Evolutionary conservation across 2,329 filamentous ascomycete genomes (phyloP).

Genomic region (Aplosporella prunicola): DNA sequence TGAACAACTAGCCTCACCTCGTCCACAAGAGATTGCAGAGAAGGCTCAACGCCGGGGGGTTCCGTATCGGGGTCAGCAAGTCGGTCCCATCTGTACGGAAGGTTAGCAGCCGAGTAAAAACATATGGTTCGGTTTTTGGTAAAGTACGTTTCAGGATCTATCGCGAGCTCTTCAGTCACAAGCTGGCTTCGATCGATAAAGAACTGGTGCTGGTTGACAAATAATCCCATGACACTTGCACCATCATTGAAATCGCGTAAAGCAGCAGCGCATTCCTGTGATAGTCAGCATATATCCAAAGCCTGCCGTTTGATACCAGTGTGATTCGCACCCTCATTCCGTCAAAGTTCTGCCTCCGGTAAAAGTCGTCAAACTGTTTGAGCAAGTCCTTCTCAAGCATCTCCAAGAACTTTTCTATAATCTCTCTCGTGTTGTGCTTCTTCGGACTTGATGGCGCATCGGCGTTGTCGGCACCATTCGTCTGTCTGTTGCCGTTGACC

Average conservation of each 20-base stretch:
- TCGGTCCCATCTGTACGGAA: conserved; percentile 62
- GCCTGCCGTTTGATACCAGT: background rate
- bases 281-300: background rate
- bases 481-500: conserved; percentile 19
- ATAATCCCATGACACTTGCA: conserved; percentile 86
- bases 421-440: conserved; percentile 63
- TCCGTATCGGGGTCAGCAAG: conserved; percentile 91
- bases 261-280: conserved; percentile 74
- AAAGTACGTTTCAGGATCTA: conserved; percentile 49
- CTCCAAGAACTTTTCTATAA: conserved; percentile 94
- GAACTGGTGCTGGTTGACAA: conserved; percentile 98
- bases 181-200: conserved; percentile 95
- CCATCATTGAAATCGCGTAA: conserved; percentile 94
- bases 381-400: conserved; percentile 90
- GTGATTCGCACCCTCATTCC: conserved; percentile 64
- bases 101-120: conserved; percentile 2
- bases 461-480: conserved; percentile 25
- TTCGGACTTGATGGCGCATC: background rate
- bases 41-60: conserved; percentile 82
- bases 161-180: conserved; percentile 72
- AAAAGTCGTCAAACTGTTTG: conserved; percentile 96
- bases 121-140: background rate
- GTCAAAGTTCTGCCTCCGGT: conserved; percentile 87
- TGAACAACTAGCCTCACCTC: conserved; percentile 94
- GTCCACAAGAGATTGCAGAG: conserved; percentile 81